phyloP scores from a whole-genome alignment of 352 stramenopile genomes.

The Pythium sp. region DNA sequence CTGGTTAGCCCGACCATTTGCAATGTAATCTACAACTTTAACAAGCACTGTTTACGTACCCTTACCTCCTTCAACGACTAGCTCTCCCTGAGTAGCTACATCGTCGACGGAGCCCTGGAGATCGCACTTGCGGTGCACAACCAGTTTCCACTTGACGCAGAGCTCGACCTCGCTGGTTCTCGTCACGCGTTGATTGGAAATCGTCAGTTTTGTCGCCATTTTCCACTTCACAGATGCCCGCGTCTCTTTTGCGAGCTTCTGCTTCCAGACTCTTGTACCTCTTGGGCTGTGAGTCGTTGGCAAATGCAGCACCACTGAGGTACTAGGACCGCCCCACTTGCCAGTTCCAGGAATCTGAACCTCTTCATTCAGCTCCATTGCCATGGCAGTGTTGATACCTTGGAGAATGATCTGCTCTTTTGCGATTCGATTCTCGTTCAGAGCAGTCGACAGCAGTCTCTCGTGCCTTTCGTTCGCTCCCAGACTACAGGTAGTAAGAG shows the following conservation, averaged over 20 bases:
- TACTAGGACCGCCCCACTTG: conserved; percentile 15
- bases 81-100: conserved; percentile 4
- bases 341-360: background rate
- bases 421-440: conserved; percentile 21
- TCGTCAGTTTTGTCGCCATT: background rate
- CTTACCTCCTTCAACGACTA: conserved; percentile 8
- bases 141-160: conserved; percentile 18
- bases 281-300: background rate
- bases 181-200: background rate
- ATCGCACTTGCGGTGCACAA: conserved; percentile 23
- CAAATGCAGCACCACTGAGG: conserved; percentile 10
- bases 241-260: conserved; percentile 15
- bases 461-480: conserved; percentile 3
- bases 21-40: background rate
- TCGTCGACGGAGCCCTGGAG: conserved; percentile 15
- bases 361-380: conserved; percentile 11
- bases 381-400: background rate
- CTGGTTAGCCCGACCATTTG: background rate
- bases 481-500: background rate
- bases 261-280: conserved; percentile 18
- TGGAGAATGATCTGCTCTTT: conserved; percentile 16
- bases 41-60: background rate
- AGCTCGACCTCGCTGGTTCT: background rate
- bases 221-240: conserved; percentile 27
- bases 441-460: conserved; percentile 7